Evolutionary conservation across 192 early-diverging fungal species (phyloP).

Genomic region (Funneliformis geosporum): DNA sequence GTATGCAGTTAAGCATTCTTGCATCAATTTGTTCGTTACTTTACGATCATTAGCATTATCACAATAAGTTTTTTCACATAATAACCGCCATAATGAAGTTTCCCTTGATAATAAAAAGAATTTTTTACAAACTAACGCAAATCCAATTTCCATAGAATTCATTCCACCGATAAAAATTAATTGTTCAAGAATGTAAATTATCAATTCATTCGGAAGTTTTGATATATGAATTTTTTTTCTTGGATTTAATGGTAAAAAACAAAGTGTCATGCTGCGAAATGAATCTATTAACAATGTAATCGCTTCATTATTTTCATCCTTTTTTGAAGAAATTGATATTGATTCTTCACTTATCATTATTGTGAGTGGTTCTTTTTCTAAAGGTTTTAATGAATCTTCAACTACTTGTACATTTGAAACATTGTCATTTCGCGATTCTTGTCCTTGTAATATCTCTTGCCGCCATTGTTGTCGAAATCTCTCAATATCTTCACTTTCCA

Average conservation of each 20-base stretch:
- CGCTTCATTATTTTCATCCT: not conserved
- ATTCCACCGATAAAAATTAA: constrained; percentile 29
- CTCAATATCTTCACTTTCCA: not conserved
- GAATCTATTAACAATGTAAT: constrained; percentile 5
- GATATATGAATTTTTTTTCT: constrained; percentile 37
- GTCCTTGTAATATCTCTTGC: not conserved
- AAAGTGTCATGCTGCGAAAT: constrained; percentile 14
- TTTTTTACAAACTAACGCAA: constrained; percentile 40
- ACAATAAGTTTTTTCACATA: constrained; percentile 36
- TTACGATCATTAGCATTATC: constrained; percentile 7
- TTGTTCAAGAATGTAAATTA: constrained; percentile 34
- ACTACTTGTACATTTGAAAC: not conserved
- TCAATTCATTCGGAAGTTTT: constrained; percentile 40
- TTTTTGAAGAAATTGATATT: not conserved
- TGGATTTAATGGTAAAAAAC: constrained; percentile 34
- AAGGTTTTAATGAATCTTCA: not conserved
- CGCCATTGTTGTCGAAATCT: not conserved
- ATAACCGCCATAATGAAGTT: constrained; percentile 37
- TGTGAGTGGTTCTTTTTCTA: too few relatives aligned
- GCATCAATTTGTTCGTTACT: constrained; percentile 21
- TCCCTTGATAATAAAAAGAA: constrained; percentile 39
- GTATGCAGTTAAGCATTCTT: not conserved
- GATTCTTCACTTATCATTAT: too few relatives aligned
- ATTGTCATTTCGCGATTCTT: not conserved
- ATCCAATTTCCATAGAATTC: constrained; percentile 24